Percentiles rank a stretch among this genome's conserved stretches.
Evolutionary conservation across 2,329 filamentous ascomycete genomes (phyloP).

Genomic region (Tolypocladium ophioglossoides): DNA sequence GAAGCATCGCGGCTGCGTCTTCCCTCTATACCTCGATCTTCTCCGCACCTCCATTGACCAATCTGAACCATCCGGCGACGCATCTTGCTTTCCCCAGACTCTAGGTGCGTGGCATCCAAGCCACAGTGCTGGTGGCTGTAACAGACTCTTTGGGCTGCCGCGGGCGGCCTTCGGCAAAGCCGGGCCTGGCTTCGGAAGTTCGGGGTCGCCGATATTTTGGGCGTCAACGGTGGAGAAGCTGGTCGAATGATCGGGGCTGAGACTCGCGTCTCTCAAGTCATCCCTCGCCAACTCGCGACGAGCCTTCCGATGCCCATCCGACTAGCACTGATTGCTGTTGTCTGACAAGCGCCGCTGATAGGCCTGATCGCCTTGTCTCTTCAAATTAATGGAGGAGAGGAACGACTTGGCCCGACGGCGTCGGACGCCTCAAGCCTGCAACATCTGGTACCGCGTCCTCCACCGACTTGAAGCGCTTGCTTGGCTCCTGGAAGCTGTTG

Average conservation of each 20-base stretch:
- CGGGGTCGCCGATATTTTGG: neutral
- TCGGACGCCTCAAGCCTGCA: conserved; percentile 2
- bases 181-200: neutral
- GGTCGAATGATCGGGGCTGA: neutral
- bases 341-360: neutral
- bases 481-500: neutral
- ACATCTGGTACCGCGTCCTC: neutral
- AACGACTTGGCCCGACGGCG: neutral
- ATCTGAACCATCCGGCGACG: no score
- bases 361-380: neutral
- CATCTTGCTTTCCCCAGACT: neutral
- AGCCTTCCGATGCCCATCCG: neutral
- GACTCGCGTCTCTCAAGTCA: neutral
- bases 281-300: neutral
- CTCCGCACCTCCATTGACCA: neutral
- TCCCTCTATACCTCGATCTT: neutral
- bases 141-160: no score
- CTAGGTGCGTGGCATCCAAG: no score
- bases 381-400: neutral
- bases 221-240: neutral
- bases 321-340: neutral
- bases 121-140: no score
- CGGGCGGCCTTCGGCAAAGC: neutral
- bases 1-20: no score
- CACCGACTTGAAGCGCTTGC: neutral